Percentiles rank a stretch among this genome's conserved stretches.
These are phyloP conservation scores for Fusarium circinatum DNA, from an alignment of 2,329 filamentous ascomycete species.

Conservation along the genomic window DNA sequence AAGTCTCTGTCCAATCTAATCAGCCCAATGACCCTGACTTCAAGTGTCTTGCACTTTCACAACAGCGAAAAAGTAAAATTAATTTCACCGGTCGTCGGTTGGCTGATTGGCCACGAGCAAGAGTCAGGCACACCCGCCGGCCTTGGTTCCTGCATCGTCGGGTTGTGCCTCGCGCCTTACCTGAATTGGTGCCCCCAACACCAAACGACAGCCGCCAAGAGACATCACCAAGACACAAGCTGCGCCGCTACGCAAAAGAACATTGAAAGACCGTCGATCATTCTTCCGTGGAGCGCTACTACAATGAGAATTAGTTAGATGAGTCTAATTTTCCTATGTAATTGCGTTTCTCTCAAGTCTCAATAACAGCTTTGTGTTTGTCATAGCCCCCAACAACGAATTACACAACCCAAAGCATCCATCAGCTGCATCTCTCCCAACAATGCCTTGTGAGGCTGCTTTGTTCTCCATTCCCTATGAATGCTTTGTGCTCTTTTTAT, in stretches of 20 bases:
- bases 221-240: background rate
- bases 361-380: background rate
- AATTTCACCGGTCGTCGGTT: no score
- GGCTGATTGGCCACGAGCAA: constrained; percentile 7
- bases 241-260: constrained; percentile 1
- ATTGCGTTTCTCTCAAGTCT: constrained; percentile 2
- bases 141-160: constrained; percentile 32
- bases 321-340: constrained; percentile 10
- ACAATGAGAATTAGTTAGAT: constrained; percentile 30
- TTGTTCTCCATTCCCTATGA: background rate
- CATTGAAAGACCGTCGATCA: constrained; percentile 12
- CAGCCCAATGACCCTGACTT: constrained; percentile 11
- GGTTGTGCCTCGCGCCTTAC: constrained; percentile 39
- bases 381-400: background rate
- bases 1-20: constrained; percentile 19
- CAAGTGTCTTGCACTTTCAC: constrained; percentile 12
- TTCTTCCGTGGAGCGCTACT: constrained; percentile 26
- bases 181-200: constrained; percentile 8
- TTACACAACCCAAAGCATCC: background rate
- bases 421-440: background rate
- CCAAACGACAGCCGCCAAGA: background rate
- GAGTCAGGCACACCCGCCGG: constrained; percentile 25
- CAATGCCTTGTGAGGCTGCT: background rate
- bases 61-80: constrained; percentile 40
- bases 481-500: background rate